These are phyloP conservation scores for Cucumis cinereus DNA, from an alignment of 306 rosid genomes.

Conservation along the genomic window DNA sequence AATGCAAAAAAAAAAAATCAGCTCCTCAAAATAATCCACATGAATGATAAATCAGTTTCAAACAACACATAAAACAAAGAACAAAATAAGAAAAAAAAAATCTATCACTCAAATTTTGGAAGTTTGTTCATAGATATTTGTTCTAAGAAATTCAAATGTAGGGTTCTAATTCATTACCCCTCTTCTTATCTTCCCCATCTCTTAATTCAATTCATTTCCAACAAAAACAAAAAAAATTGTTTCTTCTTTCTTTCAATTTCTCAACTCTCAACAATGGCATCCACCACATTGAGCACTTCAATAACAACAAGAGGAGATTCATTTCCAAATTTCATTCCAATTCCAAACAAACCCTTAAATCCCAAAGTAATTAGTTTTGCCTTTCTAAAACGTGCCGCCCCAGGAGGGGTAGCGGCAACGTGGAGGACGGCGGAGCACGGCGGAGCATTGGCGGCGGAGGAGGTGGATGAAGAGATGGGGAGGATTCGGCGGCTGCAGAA, in stretches of 20 bases:
- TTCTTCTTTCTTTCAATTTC: background rate
- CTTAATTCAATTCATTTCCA: background rate
- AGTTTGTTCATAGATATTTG: slow-evolving; percentile 1
- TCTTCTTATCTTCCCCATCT: background rate
- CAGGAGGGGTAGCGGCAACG: slow-evolving; percentile 7
- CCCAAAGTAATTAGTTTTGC: slow-evolving; percentile 17
- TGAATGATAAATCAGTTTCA: background rate
- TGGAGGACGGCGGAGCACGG: slow-evolving; percentile 33
- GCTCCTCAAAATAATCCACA: background rate
- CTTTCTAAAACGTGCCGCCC: slow-evolving; percentile 5
- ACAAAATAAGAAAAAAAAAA: background rate
- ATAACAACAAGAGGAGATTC: background rate
- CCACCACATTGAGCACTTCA: background rate
- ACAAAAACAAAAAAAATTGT: background rate
- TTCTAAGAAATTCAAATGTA: background rate
- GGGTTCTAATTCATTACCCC: background rate
- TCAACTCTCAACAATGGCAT: background rate
- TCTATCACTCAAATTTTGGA: background rate
- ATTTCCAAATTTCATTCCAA: background rate
- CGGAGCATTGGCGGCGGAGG: slow-evolving; percentile 41
- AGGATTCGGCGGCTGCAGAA: slow-evolving; percentile 74
- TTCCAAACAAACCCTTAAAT: slow-evolving; percentile 9
- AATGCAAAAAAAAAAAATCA: background rate
- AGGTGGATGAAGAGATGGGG: slow-evolving; percentile 73
- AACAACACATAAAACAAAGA: background rate